Base-by-base conservation (phyloP, 441 rosid species). In the Pelargonium citronellum region DNA sequence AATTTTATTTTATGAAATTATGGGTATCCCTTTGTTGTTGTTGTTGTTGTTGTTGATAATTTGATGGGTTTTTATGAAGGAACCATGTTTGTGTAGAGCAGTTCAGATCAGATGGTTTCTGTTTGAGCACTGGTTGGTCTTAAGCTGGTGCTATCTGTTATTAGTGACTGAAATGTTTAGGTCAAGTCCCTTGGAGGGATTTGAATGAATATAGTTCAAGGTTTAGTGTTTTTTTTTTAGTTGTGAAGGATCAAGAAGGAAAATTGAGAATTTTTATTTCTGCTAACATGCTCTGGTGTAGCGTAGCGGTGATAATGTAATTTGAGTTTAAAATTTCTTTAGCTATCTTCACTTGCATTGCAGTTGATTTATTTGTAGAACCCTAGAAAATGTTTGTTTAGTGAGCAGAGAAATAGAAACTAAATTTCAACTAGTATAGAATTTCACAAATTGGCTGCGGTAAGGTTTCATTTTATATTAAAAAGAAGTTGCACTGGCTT, bases 401-500 rank as follows among this genome's bases (percentile, higher is more conserved):
- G 3, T 47, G 15, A 47, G 12, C 12, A 47, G 55, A 12, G 4
- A 1, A 11, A 47, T 47, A 1, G 55, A 47, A 47, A 11, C 55
- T 47, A 47, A 47, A 12, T 47, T 2, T 47, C 55, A 47, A 47
- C 12, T 12, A 47, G 55, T 47, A n/a, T 47, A 1, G 7, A 30
- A 0, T 0, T 66, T 53, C 55, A 62, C 27, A 60, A 2, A 30
- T 53, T 44, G 0, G 44, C 16, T 7, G 1, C 10, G 24, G 37
- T 34, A 9, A 4, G 47, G 2, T 51, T 7, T 0, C 5, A 39
- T 11, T 7, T 22, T 22, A 10, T 51, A 4, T 43, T 24, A 19
- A 10, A 44, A 0, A 15, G n/a, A 1, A 53, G 27, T 16, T 64
- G 19, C 61, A 44, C 66, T 80, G 53, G 53, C 43, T 60, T 75